Evolutionary conservation across 2,329 filamentous ascomycete genomes (phyloP).

Genomic region (Tolypocladium capitatum): DNA sequence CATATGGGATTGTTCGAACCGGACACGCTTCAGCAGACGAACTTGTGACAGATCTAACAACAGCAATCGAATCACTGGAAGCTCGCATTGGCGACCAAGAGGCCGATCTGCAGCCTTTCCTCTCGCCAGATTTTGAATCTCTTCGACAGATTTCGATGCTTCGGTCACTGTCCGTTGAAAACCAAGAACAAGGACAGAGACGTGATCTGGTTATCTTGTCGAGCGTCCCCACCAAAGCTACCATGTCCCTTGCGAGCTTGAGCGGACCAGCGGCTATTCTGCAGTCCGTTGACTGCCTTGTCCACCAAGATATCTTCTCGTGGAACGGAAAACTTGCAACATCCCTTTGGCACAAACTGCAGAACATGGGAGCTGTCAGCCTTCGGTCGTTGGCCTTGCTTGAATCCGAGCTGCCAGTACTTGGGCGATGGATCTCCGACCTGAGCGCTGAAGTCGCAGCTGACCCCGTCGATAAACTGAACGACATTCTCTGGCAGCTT

Average conservation of each 20-base stretch:
- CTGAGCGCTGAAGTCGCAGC: conserved; percentile 34
- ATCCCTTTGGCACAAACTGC: conserved; percentile 42
- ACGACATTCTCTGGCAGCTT: conserved; percentile 32
- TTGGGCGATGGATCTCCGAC: conserved; percentile 41
- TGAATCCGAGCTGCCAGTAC: conserved; percentile 48
- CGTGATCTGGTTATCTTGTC: conserved; percentile 37
- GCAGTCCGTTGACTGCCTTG: conserved; percentile 34
- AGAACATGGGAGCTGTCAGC: conserved; percentile 35
- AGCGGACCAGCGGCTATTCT: conserved; percentile 25
- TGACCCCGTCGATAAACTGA: conserved; percentile 36
- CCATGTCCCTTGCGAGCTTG: conserved; percentile 19
- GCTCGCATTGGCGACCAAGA: conserved; percentile 27
- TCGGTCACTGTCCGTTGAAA: conserved; percentile 9
- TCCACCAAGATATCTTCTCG: conserved; percentile 21
- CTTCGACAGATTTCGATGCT: conserved; percentile 40
- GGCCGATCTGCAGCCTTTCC: conserved; percentile 31
- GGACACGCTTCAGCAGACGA: conserved; percentile 26
- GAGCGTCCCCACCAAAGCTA: conserved; percentile 20
- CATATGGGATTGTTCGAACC: conserved; percentile 39
- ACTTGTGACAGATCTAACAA: conserved; percentile 35
- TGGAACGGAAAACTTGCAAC: conserved; percentile 27
- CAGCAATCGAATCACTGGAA: conserved; percentile 40
- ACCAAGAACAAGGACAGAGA: conserved; percentile 2
- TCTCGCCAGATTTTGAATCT: conserved; percentile 41
- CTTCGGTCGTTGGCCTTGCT: conserved; percentile 49